Percentiles rank a stretch among this genome's conserved stretches.
These are phyloP conservation scores for Daedalea quercina DNA, from an alignment of 768 basidiomycete genomes.

Conservation along the genomic window DNA sequence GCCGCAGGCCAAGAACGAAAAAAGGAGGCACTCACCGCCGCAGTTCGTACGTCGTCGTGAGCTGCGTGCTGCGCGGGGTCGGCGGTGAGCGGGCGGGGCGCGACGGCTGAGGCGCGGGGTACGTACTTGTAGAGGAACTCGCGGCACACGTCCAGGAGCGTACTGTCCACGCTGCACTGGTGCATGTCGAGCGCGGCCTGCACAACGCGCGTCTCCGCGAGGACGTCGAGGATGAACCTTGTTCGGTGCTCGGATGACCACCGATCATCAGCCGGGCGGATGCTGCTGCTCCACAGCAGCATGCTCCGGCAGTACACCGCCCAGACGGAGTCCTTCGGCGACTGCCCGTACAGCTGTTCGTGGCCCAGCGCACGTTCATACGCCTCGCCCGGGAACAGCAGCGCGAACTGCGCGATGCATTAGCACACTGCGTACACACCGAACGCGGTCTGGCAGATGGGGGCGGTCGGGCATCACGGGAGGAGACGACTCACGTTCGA, in stretches of 20 bases:
- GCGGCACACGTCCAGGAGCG: slow-evolving; percentile 56
- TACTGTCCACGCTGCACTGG: slow-evolving; percentile 62
- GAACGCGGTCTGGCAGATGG: background rate
- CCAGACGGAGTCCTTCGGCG: slow-evolving; percentile 76
- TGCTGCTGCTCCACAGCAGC: slow-evolving; percentile 73
- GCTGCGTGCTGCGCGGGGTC: slow-evolving; percentile 43
- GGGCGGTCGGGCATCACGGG: slow-evolving; percentile 1
- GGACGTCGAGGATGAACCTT: slow-evolving; percentile 53
- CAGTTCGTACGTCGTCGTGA: slow-evolving; percentile 56
- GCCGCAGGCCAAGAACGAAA: slow-evolving; percentile 6
- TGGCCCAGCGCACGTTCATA: slow-evolving; percentile 37
- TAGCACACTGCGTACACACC: background rate
- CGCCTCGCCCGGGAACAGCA: slow-evolving; percentile 73
- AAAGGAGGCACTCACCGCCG: slow-evolving; percentile 51
- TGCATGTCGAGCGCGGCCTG: slow-evolving; percentile 65
- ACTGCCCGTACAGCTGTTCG: slow-evolving; percentile 34
- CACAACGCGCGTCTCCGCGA: slow-evolving; percentile 59
- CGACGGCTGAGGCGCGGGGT: slow-evolving; percentile 6
- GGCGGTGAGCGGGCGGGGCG: slow-evolving; percentile 5
- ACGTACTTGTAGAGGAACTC: slow-evolving; percentile 75
- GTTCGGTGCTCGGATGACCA: slow-evolving; percentile 46
- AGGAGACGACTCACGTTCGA: slow-evolving; percentile 45
- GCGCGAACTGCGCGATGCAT: slow-evolving; percentile 37
- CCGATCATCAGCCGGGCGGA: slow-evolving; percentile 38
- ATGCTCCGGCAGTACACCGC: slow-evolving; percentile 77